Percentiles rank a stretch among this genome's conserved stretches.
phyloP scores from a whole-genome alignment of 2,329 filamentous ascomycete species.

The Cytospora mali region DNA sequence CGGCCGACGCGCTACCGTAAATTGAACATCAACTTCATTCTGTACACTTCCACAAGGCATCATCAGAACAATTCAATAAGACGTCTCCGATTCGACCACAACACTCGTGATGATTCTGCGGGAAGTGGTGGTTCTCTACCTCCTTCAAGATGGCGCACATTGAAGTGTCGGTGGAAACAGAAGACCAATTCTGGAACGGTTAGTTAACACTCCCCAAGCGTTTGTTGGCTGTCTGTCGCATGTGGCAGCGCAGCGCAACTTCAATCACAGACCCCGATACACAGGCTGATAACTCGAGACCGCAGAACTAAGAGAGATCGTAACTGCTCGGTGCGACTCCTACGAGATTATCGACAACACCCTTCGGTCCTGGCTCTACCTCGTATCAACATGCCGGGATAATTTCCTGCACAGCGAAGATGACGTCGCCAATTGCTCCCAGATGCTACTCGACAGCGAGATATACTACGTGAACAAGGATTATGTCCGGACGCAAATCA shows the following conservation, averaged over 20 bases:
- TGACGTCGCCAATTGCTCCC: conserved; percentile 78
- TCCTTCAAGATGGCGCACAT: conserved; percentile 57
- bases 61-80: background rate
- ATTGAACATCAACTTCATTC: background rate
- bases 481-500: conserved; percentile 90
- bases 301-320: conserved; percentile 51
- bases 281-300: conserved; percentile 2
- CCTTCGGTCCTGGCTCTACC: conserved; percentile 79
- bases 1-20: conserved; percentile 7
- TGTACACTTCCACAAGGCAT: conserved; percentile 4
- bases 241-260: conserved; percentile 1
- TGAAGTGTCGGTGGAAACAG: conserved; percentile 74
- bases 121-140: conserved; percentile 16
- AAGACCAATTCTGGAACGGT: conserved; percentile 91
- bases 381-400: conserved; percentile 76
- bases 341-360: conserved; percentile 76
- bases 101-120: conserved; percentile 25
- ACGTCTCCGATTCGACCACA: conserved; percentile 7
- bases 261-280: background rate
- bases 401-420: conserved; percentile 75
- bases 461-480: conserved; percentile 76
- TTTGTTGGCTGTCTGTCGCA: conserved; percentile 1
- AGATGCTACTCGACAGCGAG: conserved; percentile 73
- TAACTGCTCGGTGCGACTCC: conserved; percentile 50
- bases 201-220: conserved; percentile 33